Evolutionary conservation across 768 basidiomycete genomes (phyloP).

Genomic region (Pleurotus cornucopiae): DNA sequence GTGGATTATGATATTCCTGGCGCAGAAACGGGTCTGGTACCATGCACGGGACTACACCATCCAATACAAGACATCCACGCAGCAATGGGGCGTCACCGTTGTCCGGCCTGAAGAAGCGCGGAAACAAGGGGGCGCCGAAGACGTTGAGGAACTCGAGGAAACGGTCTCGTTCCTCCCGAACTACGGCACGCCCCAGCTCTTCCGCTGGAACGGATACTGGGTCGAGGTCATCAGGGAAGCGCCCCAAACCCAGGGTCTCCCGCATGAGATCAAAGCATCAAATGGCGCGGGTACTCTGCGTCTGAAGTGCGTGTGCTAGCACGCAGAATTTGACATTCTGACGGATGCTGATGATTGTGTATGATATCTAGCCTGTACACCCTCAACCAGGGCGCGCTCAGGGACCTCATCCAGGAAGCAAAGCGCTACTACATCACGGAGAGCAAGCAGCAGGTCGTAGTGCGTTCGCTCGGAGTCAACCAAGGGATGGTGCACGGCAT

Average conservation of each 20-base stretch:
- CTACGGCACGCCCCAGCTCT: slow-evolving; percentile 34
- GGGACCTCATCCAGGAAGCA: slow-evolving; percentile 38
- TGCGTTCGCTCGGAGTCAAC: slow-evolving; percentile 25
- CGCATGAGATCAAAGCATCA: background rate
- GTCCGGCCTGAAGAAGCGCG: background rate
- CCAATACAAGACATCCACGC: slow-evolving; percentile 29
- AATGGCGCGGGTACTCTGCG: background rate
- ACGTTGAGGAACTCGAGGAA: slow-evolving; percentile 16
- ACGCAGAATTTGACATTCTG: background rate
- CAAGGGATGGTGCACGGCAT: background rate
- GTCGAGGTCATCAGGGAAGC: slow-evolving; percentile 26
- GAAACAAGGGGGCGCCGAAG: slow-evolving; percentile 9
- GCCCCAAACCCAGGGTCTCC: too few species aligned
- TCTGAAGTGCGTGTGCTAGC: background rate
- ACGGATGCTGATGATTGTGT: too few species aligned
- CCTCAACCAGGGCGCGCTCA: slow-evolving; percentile 34
- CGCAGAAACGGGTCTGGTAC: slow-evolving; percentile 38
- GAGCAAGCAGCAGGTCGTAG: slow-evolving; percentile 35
- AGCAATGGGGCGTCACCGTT: slow-evolving; percentile 31
- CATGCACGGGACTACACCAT: slow-evolving; percentile 36
- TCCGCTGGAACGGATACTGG: slow-evolving; percentile 41
- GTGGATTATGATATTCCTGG: slow-evolving; percentile 42
- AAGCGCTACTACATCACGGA: slow-evolving; percentile 32
- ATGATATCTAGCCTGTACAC: slow-evolving; percentile 34
- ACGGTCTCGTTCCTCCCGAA: slow-evolving; percentile 39